Evolutionary conservation across 1,139 yeast genomes (phyloP), one percentile per base, ranked within the genome.

Genomic region (Candida dubliniensis): DNA sequence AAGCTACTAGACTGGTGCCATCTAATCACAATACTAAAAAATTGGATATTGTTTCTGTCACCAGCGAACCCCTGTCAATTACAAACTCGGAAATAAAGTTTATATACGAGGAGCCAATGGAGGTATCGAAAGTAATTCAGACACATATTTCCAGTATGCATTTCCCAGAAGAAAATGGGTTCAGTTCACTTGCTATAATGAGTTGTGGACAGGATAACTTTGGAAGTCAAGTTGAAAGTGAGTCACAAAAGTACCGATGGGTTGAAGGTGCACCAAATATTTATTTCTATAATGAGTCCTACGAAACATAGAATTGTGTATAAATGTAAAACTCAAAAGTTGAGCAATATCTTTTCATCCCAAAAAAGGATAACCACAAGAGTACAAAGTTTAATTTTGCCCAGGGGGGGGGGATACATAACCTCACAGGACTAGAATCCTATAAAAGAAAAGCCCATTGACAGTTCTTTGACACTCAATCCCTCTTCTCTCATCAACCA

Each of bases 201-300:
- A 56, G 64, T 36, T 72, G 77, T 58, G 78, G 77, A 1, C 66
- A 73, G 7, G 52, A 44, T 2, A 45, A 43, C 1, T 62, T 73
- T 43, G 59, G 66, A 1, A 53, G 60, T 15, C 45, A 46, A 13
- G 56, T 67, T 9, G 64, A 60, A 42, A 50, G 48, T 8, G 59
- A 53, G 35, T 61, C 71, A 40, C 68, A 65, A 41, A 54, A 49
- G 34, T 57, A 56, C 34, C 55, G 71, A 36, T 57, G 66, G 60
- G 45, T 45, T 11, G 53, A 53, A 15, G 53, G 56, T 40, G 57
- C 67, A 3, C 72, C 71, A 2, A 68, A 67, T 51, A 59, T 68
- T 38, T 68, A 68, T 50, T 63, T 67, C 45, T 65, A 64, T 43
- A 61, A 64, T 8, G 72, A 67, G 45, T 51, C 68, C 6, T 67